Percentiles rank a stretch among this genome's conserved stretches.
phyloP scores from a whole-genome alignment of 1,284 basidiomycete genomes.

The Ceratobasidium papillatum region DNA sequence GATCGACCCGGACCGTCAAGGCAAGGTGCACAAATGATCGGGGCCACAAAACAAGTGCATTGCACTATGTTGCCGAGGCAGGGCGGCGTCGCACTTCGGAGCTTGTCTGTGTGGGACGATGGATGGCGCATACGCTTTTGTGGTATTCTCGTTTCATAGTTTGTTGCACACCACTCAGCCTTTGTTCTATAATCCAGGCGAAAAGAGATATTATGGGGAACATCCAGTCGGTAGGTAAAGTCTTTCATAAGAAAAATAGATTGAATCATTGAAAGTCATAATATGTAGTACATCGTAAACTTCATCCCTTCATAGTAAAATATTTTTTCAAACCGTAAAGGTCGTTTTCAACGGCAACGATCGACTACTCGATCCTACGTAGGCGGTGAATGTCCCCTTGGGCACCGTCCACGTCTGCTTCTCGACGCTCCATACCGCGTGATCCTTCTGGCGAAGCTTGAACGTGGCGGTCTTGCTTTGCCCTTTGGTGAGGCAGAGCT shows the following conservation, averaged over 20 bases:
- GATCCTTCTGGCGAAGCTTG: slow-evolving; percentile 34
- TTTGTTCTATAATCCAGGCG: no score
- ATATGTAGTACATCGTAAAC: neutral
- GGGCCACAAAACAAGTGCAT: neutral
- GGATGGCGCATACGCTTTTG: neutral
- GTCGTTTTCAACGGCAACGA: slow-evolving; percentile 13
- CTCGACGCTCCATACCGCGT: slow-evolving; percentile 31
- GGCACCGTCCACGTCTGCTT: slow-evolving; percentile 39
- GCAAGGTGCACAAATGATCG: neutral
- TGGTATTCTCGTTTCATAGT: no score
- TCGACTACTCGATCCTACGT: slow-evolving; percentile 31
- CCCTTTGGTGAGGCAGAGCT: slow-evolving; percentile 28
- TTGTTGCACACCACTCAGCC: no score
- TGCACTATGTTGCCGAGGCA: neutral
- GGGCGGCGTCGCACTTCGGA: neutral
- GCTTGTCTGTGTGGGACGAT: neutral
- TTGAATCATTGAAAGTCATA: neutral
- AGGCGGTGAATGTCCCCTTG: slow-evolving; percentile 17
- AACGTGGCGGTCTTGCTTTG: slow-evolving; percentile 25
- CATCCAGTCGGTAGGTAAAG: no score
- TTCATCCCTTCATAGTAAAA: neutral
- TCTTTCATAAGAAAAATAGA: neutral
- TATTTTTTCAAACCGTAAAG: slow-evolving; percentile 20
- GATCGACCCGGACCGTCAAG: neutral
- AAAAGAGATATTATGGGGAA: no score